Conservation (phyloP, 1,284 basidiomycete genomes). For the Golubevia pallescens region DNA sequence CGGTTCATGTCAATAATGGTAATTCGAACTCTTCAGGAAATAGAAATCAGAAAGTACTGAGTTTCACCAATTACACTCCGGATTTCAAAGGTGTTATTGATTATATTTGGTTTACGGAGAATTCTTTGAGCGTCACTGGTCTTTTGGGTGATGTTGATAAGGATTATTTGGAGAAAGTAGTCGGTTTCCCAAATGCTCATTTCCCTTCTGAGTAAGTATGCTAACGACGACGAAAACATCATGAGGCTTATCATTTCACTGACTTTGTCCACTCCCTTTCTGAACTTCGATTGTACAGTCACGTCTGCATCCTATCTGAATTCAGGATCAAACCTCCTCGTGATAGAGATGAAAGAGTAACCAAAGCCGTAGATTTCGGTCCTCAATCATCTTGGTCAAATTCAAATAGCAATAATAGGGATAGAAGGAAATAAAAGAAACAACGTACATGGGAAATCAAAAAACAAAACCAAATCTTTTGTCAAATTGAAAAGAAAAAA, state of each 20-base stretch:
- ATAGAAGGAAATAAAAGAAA: constrained; percentile 2
- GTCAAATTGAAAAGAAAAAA: too few species aligned
- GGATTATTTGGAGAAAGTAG: constrained; percentile 83
- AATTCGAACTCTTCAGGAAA: too few species aligned
- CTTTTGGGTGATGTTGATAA: constrained; percentile 88
- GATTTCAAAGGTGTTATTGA: constrained; percentile 73
- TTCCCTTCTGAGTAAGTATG: constrained; percentile 71
- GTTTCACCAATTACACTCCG: constrained; percentile 90
- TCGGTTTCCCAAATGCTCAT: constrained; percentile 95
- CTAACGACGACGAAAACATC: background rate
- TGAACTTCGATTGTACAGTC: constrained; percentile 3
- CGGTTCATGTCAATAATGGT: too few species aligned
- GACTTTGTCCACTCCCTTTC: constrained; percentile 14
- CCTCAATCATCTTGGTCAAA: background rate
- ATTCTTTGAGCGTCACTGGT: constrained; percentile 80
- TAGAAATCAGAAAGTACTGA: constrained; percentile 61
- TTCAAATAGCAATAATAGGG: background rate
- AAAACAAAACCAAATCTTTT: too few species aligned
- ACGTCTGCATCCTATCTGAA: constrained; percentile 58
- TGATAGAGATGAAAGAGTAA: constrained; percentile 3
- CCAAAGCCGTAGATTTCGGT: constrained; percentile 12
- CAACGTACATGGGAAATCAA: too few species aligned
- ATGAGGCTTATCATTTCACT: background rate
- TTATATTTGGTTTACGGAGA: constrained; percentile 88
- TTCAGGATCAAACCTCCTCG: constrained; percentile 46